A percentile compares a stretch with the other conserved stretches of the same genome.
Evolutionary conservation across 2,329 filamentous ascomycete species (phyloP).

Genomic region (Diaporthe helianthi): DNA sequence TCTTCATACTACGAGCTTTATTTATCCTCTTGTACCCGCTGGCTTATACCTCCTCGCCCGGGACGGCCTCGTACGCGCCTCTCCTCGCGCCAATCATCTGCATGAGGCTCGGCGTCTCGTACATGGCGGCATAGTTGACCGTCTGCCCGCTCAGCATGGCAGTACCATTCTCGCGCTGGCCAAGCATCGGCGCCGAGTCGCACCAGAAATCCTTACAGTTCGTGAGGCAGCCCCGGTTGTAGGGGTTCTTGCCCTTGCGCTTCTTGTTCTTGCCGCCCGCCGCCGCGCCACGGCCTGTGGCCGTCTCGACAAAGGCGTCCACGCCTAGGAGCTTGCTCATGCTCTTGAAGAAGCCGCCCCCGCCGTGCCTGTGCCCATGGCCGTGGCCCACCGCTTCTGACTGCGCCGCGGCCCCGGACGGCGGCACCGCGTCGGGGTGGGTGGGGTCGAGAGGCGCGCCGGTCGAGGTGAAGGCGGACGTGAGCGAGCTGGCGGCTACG

Average conservation of each 20-base stretch:
- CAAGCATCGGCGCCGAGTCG: constrained; percentile 83
- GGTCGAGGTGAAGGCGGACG: constrained; percentile 79
- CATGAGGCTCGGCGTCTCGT: constrained; percentile 81
- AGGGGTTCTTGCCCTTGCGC: constrained; percentile 76
- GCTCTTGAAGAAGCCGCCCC: constrained; percentile 73
- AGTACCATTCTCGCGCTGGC: constrained; percentile 73
- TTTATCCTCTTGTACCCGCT: no score
- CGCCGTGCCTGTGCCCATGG: constrained; percentile 47
- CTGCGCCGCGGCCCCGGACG: constrained; percentile 61
- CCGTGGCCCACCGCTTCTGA: constrained; percentile 51
- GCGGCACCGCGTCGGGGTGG: constrained; percentile 58
- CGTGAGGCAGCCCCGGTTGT: constrained; percentile 79
- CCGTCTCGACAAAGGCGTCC: constrained; percentile 92
- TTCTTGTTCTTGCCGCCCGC: constrained; percentile 57
- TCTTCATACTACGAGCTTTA: neutral
- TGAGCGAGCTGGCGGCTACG: constrained; percentile 62
- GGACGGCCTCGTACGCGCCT: constrained; percentile 70
- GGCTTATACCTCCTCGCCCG: constrained; percentile 60
- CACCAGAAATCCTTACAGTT: constrained; percentile 99
- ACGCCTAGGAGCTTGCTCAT: constrained; percentile 88
- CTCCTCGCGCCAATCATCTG: constrained; percentile 47
- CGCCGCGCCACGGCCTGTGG: constrained; percentile 80
- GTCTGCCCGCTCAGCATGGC: constrained; percentile 79
- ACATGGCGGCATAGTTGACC: constrained; percentile 89
- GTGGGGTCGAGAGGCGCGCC: constrained; percentile 73